Evolutionary conservation across 83 land plant genomes (phyloP).

Genomic region (Picea abies): DNA sequence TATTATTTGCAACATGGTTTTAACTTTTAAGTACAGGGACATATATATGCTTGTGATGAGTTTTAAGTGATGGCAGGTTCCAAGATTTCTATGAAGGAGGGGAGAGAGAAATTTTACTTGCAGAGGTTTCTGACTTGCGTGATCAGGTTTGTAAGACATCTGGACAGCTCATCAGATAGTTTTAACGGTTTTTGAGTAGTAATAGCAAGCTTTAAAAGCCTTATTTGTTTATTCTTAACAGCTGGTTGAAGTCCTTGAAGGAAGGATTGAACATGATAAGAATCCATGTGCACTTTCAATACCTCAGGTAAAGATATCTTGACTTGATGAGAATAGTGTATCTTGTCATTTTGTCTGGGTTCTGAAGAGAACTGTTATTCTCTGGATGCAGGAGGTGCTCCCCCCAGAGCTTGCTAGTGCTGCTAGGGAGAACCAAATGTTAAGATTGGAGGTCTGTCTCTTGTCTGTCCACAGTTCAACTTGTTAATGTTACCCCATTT

Average conservation of each 20-base stretch:
- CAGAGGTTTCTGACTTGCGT: conserved; percentile 69
- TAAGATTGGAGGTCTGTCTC: conserved; percentile 29
- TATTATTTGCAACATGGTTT: no score
- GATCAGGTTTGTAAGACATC: conserved; percentile 60
- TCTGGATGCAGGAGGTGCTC: conserved; percentile 23
- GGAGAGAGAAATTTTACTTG: conserved; percentile 73
- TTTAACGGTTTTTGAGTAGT: background rate
- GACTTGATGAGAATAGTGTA: background rate
- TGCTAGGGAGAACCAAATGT: conserved; percentile 28
- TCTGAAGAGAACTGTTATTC: background rate
- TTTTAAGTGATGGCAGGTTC: conserved; percentile 44
- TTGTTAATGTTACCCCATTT: background rate
- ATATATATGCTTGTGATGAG: background rate
- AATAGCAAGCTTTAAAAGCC: background rate
- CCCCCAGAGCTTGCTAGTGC: conserved; percentile 32
- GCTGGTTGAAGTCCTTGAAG: conserved; percentile 43
- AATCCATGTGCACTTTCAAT: conserved; percentile 20
- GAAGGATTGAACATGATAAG: conserved; percentile 27
- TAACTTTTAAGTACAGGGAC: background rate
- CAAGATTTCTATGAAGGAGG: conserved; percentile 90
- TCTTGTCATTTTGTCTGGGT: background rate
- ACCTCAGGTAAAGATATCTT: conserved; percentile 21
- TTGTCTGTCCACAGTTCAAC: conserved; percentile 2
- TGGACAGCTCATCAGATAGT: background rate
- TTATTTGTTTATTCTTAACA: conserved; percentile 18